These are phyloP conservation scores for Cicer yamashitae DNA, from an alignment of 306 rosid species.

Conservation along the genomic window DNA sequence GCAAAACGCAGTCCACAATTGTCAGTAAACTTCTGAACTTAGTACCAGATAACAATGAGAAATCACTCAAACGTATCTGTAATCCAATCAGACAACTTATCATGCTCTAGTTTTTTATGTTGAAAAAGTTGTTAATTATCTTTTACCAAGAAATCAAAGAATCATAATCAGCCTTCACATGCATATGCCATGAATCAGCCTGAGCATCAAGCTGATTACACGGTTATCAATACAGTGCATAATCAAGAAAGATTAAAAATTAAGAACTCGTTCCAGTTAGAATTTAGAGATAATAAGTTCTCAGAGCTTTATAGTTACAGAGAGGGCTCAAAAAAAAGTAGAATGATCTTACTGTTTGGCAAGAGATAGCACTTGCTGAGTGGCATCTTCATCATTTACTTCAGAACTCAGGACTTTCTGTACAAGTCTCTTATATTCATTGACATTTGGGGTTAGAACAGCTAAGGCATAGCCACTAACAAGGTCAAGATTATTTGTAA, in stretches of 20 bases:
- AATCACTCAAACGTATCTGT: constrained; percentile 30
- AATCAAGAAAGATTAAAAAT: background rate
- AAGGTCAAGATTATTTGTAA: constrained; percentile 74
- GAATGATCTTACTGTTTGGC: constrained; percentile 57
- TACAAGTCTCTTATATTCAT: constrained; percentile 87
- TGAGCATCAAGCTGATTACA: constrained; percentile 10
- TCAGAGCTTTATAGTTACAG: background rate
- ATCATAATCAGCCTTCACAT: constrained; percentile 28
- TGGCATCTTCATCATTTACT: constrained; percentile 57
- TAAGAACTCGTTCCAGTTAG: background rate
- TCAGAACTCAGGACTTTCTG: constrained; percentile 68
- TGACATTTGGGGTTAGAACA: constrained; percentile 86
- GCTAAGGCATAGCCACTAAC: constrained; percentile 82
- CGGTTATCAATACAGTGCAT: background rate
- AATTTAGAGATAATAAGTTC: background rate
- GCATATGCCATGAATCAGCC: constrained; percentile 10
- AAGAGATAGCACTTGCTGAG: constrained; percentile 70
- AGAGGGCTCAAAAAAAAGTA: background rate
- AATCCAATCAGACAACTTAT: constrained; percentile 13
- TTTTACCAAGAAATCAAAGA: constrained; percentile 15
- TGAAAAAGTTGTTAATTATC: constrained; percentile 11
- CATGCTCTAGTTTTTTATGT: constrained; percentile 24
- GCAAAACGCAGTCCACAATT: constrained; percentile 49
- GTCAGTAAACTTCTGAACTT: constrained; percentile 13
- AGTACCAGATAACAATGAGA: constrained; percentile 2